These are phyloP conservation scores for Taxillus chinensis DNA, from an alignment of 164 flowering plant species.

Conservation along the genomic window DNA sequence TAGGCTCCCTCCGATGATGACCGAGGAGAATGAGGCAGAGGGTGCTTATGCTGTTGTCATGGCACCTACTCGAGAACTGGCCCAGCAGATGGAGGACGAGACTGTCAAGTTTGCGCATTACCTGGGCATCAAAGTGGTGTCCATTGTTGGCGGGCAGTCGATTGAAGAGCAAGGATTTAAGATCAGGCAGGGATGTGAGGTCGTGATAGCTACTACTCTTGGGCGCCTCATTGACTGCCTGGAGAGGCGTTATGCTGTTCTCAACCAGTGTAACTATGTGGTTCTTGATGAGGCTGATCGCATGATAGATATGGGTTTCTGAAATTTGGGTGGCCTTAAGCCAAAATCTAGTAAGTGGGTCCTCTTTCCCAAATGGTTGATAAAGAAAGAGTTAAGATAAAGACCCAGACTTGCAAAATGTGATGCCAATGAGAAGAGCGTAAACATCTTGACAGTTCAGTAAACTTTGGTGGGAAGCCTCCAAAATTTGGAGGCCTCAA, in stretches of 20 bases:
- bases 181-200: conserved; percentile 78
- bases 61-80: conserved; percentile 94
- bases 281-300: conserved; percentile 94
- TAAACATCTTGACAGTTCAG: no score
- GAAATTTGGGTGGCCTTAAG: no score
- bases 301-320: conserved; percentile 97
- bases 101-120: conserved; percentile 77
- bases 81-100: conserved; percentile 90
- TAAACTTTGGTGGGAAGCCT: no score
- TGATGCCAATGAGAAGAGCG: no score
- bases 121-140: conserved; percentile 73
- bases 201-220: conserved; percentile 86
- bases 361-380: no score
- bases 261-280: conserved; percentile 82
- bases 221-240: conserved; percentile 77
- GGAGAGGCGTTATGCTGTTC: conserved; percentile 69
- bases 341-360: no score
- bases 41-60: conserved; percentile 90
- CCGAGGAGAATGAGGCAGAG: conserved; percentile 77
- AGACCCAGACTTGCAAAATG: no score
- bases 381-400: no score
- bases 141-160: conserved; percentile 85
- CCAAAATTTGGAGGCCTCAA: no score
- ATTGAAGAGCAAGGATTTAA: conserved; percentile 84
- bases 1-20: conserved; percentile 63